Percentiles rank a stretch among this genome's conserved stretches.
These are phyloP conservation scores for Fusarium nygamai DNA, from an alignment of 2,329 filamentous ascomycete species.

Conservation along the genomic window DNA sequence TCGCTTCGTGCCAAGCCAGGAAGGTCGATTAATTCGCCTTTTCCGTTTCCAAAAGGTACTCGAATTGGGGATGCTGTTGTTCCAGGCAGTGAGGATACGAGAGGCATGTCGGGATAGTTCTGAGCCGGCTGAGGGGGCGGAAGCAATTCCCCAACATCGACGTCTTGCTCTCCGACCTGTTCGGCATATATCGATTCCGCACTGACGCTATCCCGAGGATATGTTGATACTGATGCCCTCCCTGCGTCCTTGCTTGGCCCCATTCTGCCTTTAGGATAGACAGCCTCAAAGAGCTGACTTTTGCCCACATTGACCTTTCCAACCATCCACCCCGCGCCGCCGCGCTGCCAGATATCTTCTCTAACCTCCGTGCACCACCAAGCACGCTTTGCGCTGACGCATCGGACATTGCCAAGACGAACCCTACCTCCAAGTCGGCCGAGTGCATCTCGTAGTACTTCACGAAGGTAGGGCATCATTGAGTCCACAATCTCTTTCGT, in stretches of 20 bases:
- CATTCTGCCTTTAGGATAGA: conserved; percentile 81
- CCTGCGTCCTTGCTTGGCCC: conserved; percentile 41
- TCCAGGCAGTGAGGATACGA: conserved; percentile 87
- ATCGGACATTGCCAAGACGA: conserved; percentile 87
- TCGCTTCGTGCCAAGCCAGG: conserved; percentile 83
- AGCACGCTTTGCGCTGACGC: conserved; percentile 83
- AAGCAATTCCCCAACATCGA: conserved; percentile 68
- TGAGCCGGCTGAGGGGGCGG: conserved; percentile 79
- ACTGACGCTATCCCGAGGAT: conserved; percentile 15
- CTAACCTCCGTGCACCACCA: conserved; percentile 95
- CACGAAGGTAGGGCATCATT: conserved; percentile 85
- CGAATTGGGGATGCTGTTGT: conserved; percentile 96
- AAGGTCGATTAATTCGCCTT: conserved; percentile 91
- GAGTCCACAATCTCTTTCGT: conserved; percentile 84
- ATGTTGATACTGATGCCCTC: conserved; percentile 23
- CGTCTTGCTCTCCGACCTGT: conserved; percentile 31
- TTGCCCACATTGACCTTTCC: conserved; percentile 99
- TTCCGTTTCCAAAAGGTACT: conserved; percentile 85
- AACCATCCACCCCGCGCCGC: conserved; percentile 92
- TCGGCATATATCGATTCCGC: conserved; percentile 46
- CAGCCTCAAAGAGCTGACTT: conserved; percentile 86
- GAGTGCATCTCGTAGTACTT: conserved; percentile 80
- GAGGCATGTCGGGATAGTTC: conserved; percentile 83
- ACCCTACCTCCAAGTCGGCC: conserved; percentile 73
- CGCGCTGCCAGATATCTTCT: conserved; percentile 83